Evolutionary conservation across 2,329 filamentous ascomycete genomes (phyloP).

Genomic region (Diaporthe caulivora): DNA sequence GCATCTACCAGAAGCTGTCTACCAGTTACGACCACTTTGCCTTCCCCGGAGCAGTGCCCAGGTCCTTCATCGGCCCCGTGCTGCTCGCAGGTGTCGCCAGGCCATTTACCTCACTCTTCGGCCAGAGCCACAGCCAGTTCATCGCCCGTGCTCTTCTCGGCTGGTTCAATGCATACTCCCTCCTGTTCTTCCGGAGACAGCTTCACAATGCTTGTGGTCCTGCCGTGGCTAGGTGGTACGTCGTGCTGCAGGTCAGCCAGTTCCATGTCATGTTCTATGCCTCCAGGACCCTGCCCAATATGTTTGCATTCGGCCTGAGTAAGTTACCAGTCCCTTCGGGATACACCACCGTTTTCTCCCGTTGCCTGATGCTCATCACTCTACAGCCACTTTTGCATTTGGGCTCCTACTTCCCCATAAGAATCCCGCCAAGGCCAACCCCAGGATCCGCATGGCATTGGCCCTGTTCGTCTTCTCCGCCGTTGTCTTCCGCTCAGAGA

Average conservation of each 20-base stretch:
- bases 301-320: constrained; percentile 94
- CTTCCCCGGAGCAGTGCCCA: constrained; percentile 91
- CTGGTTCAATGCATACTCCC: constrained; percentile 76
- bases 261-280: constrained; percentile 96
- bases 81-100: constrained; percentile 79
- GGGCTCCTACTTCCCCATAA: constrained; percentile 58
- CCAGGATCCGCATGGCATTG: constrained; percentile 73
- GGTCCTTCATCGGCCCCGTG: constrained; percentile 88
- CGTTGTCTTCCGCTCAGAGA: constrained; percentile 88
- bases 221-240: constrained; percentile 81
- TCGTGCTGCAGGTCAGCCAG: constrained; percentile 81
- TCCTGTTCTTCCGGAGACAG: constrained; percentile 74
- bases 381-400: constrained; percentile 74
- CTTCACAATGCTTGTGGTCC: constrained; percentile 77
- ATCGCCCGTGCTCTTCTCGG: constrained; percentile 83
- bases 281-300: constrained; percentile 91
- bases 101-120: constrained; percentile 71
- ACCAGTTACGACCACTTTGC: constrained; percentile 86
- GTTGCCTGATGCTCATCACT: not conserved
- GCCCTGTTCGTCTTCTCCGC: constrained; percentile 83
- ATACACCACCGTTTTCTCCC: not conserved
- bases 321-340: constrained; percentile 51
- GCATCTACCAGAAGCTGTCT: constrained; percentile 66
- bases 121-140: constrained; percentile 68
- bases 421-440: constrained; percentile 47